Evolutionary conservation across 192 early-diverging fungal species (phyloP).

Genomic region (Lobosporangium transversale): DNA sequence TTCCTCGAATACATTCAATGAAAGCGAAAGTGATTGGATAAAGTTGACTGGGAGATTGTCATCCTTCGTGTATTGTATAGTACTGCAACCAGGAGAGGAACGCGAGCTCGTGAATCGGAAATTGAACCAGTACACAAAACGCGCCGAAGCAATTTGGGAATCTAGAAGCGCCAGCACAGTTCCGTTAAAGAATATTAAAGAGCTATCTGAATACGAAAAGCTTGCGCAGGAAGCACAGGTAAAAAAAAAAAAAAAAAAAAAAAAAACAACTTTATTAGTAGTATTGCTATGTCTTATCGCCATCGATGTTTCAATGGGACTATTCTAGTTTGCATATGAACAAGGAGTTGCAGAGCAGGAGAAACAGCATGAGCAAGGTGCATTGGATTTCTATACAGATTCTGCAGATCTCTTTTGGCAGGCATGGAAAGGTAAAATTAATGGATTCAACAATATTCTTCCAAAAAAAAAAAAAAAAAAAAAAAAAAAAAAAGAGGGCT

Average conservation of each 20-base stretch:
- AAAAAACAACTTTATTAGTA: background rate
- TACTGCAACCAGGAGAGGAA: constrained; percentile 30
- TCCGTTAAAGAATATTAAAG: constrained; percentile 34
- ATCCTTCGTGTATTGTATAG: too few species aligned
- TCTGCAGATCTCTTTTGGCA: constrained; percentile 58
- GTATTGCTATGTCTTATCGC: background rate
- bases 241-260: background rate
- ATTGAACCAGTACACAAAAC: constrained; percentile 18
- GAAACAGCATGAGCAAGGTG: constrained; percentile 55
- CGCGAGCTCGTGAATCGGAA: constrained; percentile 26
- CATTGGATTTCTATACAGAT: constrained; percentile 61
- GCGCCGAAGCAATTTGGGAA: constrained; percentile 45
- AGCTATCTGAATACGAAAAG: constrained; percentile 27
- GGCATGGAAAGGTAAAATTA: constrained; percentile 61
- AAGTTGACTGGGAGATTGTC: too few species aligned
- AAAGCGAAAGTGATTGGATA: too few species aligned
- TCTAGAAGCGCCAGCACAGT: constrained; percentile 33
- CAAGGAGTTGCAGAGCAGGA: constrained; percentile 36
- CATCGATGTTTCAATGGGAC: too few species aligned
- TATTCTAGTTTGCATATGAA: constrained; percentile 42
- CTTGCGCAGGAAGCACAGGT: constrained; percentile 49
- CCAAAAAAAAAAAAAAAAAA: too few species aligned
- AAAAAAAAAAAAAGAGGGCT: too few species aligned
- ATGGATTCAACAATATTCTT: too few species aligned
- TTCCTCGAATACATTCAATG: too few species aligned